phyloP scores from a whole-genome alignment of 148 eudicot species.

The Silene conica region DNA sequence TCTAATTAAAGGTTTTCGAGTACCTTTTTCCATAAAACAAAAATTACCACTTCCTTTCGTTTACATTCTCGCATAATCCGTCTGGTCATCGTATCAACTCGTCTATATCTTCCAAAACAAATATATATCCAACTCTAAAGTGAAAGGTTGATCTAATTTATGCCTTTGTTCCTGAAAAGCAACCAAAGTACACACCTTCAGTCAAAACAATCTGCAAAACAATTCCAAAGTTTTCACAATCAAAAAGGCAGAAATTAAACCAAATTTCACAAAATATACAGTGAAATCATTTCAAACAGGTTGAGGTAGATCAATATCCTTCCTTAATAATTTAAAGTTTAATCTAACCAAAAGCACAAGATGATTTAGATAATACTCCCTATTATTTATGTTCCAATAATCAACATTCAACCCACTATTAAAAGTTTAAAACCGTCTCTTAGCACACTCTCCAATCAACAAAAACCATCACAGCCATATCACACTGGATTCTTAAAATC shows the following conservation, averaged over 20 bases:
- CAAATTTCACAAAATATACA: too few species aligned
- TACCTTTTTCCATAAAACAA: slow-evolving; percentile 17
- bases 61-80: slow-evolving; percentile 28
- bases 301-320: too few species aligned
- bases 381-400: too few species aligned
- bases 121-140: slow-evolving; percentile 20
- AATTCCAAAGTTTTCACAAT: neutral
- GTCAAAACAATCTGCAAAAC: slow-evolving; percentile 12
- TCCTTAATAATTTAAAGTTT: too few species aligned
- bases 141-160: slow-evolving; percentile 41
- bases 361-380: too few species aligned
- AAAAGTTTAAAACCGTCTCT: too few species aligned
- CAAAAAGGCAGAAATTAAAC: neutral
- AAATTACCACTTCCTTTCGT: slow-evolving; percentile 19
- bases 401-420: too few species aligned
- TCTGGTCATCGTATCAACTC: slow-evolving; percentile 19
- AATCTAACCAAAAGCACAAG: too few species aligned
- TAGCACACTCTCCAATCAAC: too few species aligned
- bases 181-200: slow-evolving; percentile 21
- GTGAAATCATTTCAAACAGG: neutral
- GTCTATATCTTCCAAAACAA: slow-evolving; percentile 20
- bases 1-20: neutral
- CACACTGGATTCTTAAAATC: too few species aligned
- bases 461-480: too few species aligned
- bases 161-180: slow-evolving; percentile 56